A percentile compares a stretch with the other conserved stretches of the same genome.
phyloP scores from a whole-genome alignment of 768 basidiomycete species.

The Postia placenta region DNA sequence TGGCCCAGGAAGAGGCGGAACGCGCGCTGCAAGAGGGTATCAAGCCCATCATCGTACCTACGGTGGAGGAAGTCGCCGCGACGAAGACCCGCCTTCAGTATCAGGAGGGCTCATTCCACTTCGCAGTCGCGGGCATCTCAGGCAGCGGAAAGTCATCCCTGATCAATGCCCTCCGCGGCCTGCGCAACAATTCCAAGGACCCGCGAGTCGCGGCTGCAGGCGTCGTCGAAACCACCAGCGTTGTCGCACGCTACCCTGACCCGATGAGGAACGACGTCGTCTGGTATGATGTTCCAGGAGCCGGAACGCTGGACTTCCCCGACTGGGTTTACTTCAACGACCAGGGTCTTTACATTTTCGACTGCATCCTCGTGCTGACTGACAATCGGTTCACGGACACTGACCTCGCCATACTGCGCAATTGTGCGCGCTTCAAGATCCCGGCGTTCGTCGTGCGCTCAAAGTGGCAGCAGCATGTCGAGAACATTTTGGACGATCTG shows the following conservation, averaged over 20 bases:
- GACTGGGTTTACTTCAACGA: too few relatives aligned
- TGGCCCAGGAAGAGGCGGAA: background rate
- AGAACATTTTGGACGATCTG: background rate
- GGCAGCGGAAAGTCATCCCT: background rate
- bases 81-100: background rate
- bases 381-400: background rate
- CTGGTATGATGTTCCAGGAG: background rate
- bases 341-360: too few relatives aligned
- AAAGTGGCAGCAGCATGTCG: background rate
- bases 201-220: background rate
- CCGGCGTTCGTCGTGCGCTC: background rate
- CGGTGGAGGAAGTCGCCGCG: background rate
- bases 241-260: background rate
- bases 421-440: background rate
- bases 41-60: too few relatives aligned
- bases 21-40: background rate
- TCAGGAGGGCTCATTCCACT: background rate
- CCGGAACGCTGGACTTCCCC: too few relatives aligned
- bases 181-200: too few relatives aligned
- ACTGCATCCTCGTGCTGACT: background rate
- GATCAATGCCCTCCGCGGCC: slow-evolving; percentile 1
- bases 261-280: background rate
- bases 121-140: background rate
- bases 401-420: background rate
- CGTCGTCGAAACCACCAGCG: background rate